Conservation (phyloP, 768 basidiomycete genomes). For the Suillus decipiens region DNA sequence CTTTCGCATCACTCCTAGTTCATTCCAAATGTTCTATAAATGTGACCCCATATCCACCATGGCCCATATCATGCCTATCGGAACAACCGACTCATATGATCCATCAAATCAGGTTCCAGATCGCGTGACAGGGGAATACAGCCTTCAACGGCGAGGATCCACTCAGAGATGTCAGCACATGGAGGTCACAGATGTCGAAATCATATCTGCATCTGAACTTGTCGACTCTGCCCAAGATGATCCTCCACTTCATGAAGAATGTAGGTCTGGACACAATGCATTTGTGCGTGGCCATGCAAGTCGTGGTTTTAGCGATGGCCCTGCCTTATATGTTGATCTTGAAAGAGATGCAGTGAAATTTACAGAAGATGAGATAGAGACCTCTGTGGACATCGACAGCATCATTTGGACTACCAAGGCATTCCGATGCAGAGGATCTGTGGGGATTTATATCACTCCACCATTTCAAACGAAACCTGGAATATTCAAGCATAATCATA, state of each 20-base stretch:
- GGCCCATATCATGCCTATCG: background rate
- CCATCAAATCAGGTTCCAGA: background rate
- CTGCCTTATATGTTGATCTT: background rate
- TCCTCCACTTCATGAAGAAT: background rate
- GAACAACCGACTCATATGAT: background rate
- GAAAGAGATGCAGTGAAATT: background rate
- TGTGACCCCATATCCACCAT: background rate
- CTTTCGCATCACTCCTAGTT: background rate
- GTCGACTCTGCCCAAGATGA: background rate
- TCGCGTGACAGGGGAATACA: background rate
- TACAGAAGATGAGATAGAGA: background rate
- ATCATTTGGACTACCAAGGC: background rate
- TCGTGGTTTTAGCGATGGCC: background rate
- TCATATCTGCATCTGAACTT: background rate
- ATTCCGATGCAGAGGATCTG: background rate
- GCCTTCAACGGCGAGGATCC: background rate
- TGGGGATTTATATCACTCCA: background rate
- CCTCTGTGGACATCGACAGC: background rate
- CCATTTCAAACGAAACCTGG: background rate
- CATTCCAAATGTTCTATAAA: background rate
- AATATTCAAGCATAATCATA: background rate
- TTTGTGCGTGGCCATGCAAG: background rate
- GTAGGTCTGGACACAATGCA: background rate
- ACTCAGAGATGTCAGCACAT: accelerated
- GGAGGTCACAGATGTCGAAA: background rate